A percentile compares a stretch with the other conserved stretches of the same genome.
Conservation (phyloP, 2,329 filamentous ascomycete species). For the Aspergillus oerlinghausenensis region DNA sequence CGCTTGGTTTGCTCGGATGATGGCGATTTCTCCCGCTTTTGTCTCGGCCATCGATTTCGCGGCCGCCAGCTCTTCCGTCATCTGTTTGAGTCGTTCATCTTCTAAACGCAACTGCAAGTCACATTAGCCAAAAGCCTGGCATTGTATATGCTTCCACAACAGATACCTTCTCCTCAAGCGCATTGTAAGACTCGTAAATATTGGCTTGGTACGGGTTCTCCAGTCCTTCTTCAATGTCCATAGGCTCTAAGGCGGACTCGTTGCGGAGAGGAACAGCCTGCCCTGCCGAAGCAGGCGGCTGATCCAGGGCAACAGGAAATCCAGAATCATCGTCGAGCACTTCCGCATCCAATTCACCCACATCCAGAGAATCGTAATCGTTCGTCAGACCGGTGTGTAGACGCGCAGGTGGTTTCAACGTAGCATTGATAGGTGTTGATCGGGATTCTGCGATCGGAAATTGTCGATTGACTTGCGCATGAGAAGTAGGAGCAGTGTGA, state of each 20-base stretch:
- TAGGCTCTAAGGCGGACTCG: conserved; percentile 13
- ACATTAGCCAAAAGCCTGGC: conserved; percentile 12
- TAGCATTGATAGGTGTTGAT: conserved; percentile 9
- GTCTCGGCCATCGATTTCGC: conserved; percentile 42
- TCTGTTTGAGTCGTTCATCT: conserved; percentile 36
- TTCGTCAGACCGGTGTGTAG: conserved; percentile 35
- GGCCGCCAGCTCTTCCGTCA: conserved; percentile 34
- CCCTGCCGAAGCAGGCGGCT: conserved; percentile 7
- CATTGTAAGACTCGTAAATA: conserved; percentile 10
- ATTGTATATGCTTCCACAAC: not conserved
- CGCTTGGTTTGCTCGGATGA: conserved; percentile 55
- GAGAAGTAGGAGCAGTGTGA: not conserved
- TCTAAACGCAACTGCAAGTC: conserved; percentile 34
- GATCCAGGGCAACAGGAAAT: conserved; percentile 8
- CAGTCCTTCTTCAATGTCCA: conserved; percentile 14
- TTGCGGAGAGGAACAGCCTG: conserved; percentile 4
- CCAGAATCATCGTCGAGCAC: conserved; percentile 35
- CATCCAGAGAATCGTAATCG: conserved; percentile 40
- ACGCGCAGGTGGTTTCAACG: conserved; percentile 24
- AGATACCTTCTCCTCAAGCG: conserved; percentile 25
- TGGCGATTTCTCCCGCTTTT: conserved; percentile 59
- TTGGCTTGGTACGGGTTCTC: conserved; percentile 3
- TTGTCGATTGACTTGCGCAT: not conserved
- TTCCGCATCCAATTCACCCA: conserved; percentile 41
- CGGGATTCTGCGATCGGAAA: conserved; percentile 5